phyloP scores from a whole-genome alignment of 805 yeast species.

The Candida boidinii region DNA sequence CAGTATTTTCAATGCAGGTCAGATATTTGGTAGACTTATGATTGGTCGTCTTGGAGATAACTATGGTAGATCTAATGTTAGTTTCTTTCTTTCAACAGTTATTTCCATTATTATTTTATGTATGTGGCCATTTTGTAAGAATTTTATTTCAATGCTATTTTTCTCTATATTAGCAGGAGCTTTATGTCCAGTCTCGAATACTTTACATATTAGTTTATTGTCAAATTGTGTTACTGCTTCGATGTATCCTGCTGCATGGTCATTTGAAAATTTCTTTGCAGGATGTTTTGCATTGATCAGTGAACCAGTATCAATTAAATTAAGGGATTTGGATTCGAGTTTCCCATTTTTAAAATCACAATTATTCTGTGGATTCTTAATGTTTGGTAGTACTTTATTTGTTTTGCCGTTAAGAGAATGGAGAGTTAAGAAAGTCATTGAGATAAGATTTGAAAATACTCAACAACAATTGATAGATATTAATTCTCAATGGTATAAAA shows the following conservation, averaged over 20 bases:
- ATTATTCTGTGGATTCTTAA: constrained; percentile 43
- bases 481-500: too few relatives aligned
- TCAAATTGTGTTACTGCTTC: constrained; percentile 21
- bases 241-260: constrained; percentile 23
- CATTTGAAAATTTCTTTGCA: constrained; percentile 17
- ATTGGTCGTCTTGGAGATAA: constrained; percentile 39
- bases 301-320: constrained; percentile 22
- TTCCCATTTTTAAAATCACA: constrained; percentile 53
- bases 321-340: constrained; percentile 15
- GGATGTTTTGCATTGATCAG: constrained; percentile 20
- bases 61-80: constrained; percentile 38
- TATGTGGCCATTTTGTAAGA: constrained; percentile 37
- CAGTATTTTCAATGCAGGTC: constrained; percentile 38
- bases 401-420: constrained; percentile 47
- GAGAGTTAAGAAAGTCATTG: constrained; percentile 37
- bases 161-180: constrained; percentile 37
- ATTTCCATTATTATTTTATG: constrained; percentile 31
- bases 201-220: constrained; percentile 19
- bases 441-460: too few relatives aligned
- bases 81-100: constrained; percentile 27
- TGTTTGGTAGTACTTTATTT: constrained; percentile 33
- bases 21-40: constrained; percentile 40
- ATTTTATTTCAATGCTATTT: constrained; percentile 23
- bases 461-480: too few relatives aligned
- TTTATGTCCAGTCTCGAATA: constrained; percentile 34